Percentiles rank a stretch among this genome's conserved stretches.
Conservation (phyloP, 169 alveolate genomes). For the Plasmodium relictum region DNA sequence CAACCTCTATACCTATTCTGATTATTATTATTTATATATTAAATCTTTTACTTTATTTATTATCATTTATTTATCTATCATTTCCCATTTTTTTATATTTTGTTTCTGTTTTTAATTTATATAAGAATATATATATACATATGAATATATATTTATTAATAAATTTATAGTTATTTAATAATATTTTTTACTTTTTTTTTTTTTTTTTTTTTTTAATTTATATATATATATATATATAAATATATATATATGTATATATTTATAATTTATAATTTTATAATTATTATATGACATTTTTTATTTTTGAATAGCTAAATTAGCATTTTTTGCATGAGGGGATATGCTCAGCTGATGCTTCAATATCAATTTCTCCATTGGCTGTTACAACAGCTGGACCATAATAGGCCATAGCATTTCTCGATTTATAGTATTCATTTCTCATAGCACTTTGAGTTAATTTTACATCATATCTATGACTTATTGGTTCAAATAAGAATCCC, state of each 20-base stretch:
- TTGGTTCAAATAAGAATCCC: constrained; percentile 92
- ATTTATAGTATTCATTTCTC: constrained; percentile 93
- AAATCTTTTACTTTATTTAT: too few relatives aligned
- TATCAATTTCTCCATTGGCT: constrained; percentile 92
- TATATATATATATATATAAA: constrained; percentile 5
- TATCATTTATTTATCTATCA: too few relatives aligned
- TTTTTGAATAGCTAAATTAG: not conserved
- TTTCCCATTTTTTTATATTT: too few relatives aligned
- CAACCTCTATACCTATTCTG: too few relatives aligned
- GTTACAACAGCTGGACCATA: constrained; percentile 95
- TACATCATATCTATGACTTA: constrained; percentile 91
- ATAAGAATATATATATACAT: not conserved
- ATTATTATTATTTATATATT: too few relatives aligned
- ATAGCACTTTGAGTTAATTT: constrained; percentile 93
- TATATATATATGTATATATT: constrained; percentile 11
- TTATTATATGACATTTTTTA: not conserved
- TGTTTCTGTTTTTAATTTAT: too few relatives aligned
- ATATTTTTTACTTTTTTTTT: not conserved
- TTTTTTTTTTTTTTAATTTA: not conserved
- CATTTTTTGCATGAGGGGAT: constrained; percentile 39
- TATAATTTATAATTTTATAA: not conserved
- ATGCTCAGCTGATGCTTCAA: constrained; percentile 77
- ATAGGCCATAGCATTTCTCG: constrained; percentile 95
- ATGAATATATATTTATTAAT: not conserved
- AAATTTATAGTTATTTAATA: too few relatives aligned